Evolutionary conservation across 345 rosid genomes (phyloP).

Genomic region (Noccaea caerulescens): DNA sequence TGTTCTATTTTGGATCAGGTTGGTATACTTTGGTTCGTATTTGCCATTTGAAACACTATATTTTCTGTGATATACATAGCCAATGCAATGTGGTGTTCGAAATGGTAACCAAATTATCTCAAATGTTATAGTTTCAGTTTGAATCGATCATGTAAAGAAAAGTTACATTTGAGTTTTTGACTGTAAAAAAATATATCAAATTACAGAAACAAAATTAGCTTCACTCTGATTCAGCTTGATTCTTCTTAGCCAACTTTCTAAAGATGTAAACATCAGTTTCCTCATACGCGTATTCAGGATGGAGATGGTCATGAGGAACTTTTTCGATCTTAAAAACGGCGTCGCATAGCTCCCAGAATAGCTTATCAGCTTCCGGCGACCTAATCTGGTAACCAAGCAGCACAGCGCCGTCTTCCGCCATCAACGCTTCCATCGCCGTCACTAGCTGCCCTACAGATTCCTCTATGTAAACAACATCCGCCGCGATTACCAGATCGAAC

Average conservation of each 20-base stretch:
- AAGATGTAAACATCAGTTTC: conserved; percentile 81
- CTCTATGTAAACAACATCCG: conserved; percentile 90
- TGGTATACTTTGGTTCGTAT: too few species aligned
- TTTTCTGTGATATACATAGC: too few species aligned
- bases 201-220: background rate
- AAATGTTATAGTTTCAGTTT: too few species aligned
- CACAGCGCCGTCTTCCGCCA: conserved; percentile 77
- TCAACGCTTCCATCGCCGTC: conserved; percentile 64
- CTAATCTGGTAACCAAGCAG: conserved; percentile 82
- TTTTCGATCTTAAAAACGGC: conserved; percentile 70
- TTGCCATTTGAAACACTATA: too few species aligned
- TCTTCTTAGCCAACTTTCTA: conserved; percentile 58
- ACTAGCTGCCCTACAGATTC: conserved; percentile 65
- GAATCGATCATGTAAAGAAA: background rate
- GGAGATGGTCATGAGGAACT: conserved; percentile 81
- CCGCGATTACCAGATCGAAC: conserved; percentile 77
- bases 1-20: too few species aligned
- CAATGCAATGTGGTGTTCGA: too few species aligned
- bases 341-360: conserved; percentile 79
- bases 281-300: conserved; percentile 77
- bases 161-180: conserved; percentile 7
- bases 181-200: background rate
- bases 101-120: too few species aligned
- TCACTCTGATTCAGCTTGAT: conserved; percentile 26
- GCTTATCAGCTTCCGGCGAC: conserved; percentile 81